Base-by-base conservation (phyloP, 768 basidiomycete species). In the Pisolithus tinctorius region DNA sequence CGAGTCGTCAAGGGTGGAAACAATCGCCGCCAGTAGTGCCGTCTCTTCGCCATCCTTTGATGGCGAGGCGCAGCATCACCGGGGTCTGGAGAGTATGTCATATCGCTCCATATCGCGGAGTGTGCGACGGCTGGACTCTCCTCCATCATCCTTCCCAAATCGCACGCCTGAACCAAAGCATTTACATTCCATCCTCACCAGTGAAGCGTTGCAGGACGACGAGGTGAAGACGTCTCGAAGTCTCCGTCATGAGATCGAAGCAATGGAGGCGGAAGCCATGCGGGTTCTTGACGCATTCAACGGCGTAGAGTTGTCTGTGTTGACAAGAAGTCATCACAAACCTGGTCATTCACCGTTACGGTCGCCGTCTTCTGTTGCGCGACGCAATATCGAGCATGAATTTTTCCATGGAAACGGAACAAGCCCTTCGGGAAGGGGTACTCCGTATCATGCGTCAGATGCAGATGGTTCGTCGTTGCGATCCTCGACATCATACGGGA, bases 271-370 rank as follows among this genome's bases (percentile, higher is more conserved):
- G 30, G 88, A 91, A 62, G 81, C 78, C 6, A 75, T 76, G 54
- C 73, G 84, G 45, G 66, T 90, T 43, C 76, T 88, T 67, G 88
- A 90, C 60, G 86, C 87, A 3, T 90, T 90, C 64, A 86, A 80
- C 58, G 86, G 88, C 8, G 71, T 90, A 37, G 88, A 90, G 64
- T 71, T 90, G 51, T 84, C 76, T 31, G 79, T 83, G 20, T 68
- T 88, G 45, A 81, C 82, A 9, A 63, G 69, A 54, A 60, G 52
- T 53, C 68, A 64, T 40, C 56, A 63, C 6, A 44, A 23, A 46
- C 48, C 64, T 4, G 56, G 59, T 20, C 55, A 65, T 27, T n/a
- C 49, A 40, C 51, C 56, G 5, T 45, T 62, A 25, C 68, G 55
- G 16, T 64, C 66, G 14, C 66, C 66, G 7, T 66, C 68, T 4